Conservation (phyloP, 1,139 yeast species). For the Taphrina populina region DNA sequence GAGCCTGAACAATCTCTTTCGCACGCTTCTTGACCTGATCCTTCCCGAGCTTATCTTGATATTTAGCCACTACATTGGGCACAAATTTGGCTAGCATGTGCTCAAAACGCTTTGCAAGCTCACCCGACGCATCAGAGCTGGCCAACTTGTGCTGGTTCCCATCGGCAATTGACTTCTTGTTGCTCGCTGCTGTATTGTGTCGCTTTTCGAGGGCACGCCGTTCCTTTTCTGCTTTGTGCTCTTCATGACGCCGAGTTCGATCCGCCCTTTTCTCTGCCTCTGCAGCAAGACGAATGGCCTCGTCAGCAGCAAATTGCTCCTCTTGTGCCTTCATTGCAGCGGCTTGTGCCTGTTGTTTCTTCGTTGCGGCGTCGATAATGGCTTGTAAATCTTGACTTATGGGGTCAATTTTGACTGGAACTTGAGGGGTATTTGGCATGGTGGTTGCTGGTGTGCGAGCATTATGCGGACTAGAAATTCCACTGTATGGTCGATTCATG, state of each 20-base stretch:
- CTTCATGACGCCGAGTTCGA: conserved; percentile 27
- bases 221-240: conserved; percentile 29
- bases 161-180: background rate
- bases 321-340: conserved; percentile 39
- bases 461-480: background rate
- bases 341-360: conserved; percentile 43
- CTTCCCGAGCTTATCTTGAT: conserved; percentile 60
- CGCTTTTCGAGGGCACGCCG: conserved; percentile 9
- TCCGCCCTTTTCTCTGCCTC: conserved; percentile 32
- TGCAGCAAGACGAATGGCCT: conserved; percentile 32
- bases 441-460: background rate
- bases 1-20: conserved; percentile 51
- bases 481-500: background rate
- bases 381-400: conserved; percentile 44
- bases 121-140: too few relatives aligned
- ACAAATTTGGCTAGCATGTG: conserved; percentile 65
- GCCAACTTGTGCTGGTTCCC: too few relatives aligned
- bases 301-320: conserved; percentile 37
- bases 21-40: conserved; percentile 77
- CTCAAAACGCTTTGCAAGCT: conserved; percentile 37
- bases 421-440: background rate
- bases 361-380: conserved; percentile 50
- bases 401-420: conserved; percentile 34
- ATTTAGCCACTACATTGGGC: conserved; percentile 73
- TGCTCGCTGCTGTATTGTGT: conserved; percentile 10